Evolutionary conservation across 1,284 basidiomycete species (phyloP).

Genomic region (Pyrrhoderma lamaoense): DNA sequence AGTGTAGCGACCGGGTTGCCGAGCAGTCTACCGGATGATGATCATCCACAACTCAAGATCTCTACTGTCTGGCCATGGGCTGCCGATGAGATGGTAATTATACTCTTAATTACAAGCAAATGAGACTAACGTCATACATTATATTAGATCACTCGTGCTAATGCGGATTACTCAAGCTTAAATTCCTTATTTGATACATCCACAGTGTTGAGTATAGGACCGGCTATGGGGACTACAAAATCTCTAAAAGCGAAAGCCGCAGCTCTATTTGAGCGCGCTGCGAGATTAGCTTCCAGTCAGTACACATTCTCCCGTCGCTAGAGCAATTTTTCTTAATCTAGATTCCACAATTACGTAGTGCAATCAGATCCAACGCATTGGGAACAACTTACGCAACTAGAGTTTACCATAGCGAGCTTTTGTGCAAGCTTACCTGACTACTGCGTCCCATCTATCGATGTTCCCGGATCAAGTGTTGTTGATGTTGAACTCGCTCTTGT

Average conservation of each 20-base stretch:
- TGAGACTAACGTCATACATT: not conserved
- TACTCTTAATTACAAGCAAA: too few species aligned
- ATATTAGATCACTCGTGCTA: conserved; percentile 1
- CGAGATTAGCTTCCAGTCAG: conserved; percentile 37
- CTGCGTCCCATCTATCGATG: not conserved
- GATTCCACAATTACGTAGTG: conserved; percentile 10
- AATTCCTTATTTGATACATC: conserved; percentile 9
- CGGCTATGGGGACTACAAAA: conserved; percentile 3
- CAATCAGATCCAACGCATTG: conserved; percentile 24
- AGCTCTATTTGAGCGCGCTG: conserved; percentile 44
- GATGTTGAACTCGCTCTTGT: conserved; percentile 42
- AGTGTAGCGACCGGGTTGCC: conserved; percentile 47
- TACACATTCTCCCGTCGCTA: conserved; percentile 18
- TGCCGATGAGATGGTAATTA: not conserved
- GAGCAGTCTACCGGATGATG: conserved; percentile 44
- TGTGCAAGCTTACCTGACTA: conserved; percentile 35
- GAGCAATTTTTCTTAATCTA: not conserved
- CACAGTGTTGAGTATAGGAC: not conserved
- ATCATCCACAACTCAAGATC: conserved; percentile 40
- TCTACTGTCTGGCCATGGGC: conserved; percentile 43
- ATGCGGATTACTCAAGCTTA: conserved; percentile 17
- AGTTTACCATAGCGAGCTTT: conserved; percentile 38
- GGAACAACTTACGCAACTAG: conserved; percentile 34
- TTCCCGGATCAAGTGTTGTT: conserved; percentile 12
- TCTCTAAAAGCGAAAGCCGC: conserved; percentile 41